Evolutionary conservation across 495 filamentous ascomycete genomes (phyloP).

Genomic region (Rhypophila decipiens): DNA sequence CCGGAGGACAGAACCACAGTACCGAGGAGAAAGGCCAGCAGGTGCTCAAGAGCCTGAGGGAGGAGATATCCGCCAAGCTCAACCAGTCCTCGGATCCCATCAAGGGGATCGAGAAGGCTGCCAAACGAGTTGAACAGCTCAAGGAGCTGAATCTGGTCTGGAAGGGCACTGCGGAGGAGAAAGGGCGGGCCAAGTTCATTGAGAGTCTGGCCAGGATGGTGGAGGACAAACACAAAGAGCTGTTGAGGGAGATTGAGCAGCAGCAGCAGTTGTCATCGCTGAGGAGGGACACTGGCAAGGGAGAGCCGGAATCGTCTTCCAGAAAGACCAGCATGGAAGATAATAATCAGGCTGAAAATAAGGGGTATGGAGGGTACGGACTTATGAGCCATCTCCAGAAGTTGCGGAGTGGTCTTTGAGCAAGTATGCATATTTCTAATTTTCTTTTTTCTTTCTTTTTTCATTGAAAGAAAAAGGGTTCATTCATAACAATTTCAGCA

Average conservation of each 20-base stretch:
- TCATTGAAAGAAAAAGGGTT: too few relatives aligned
- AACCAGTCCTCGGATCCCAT: conserved; percentile 41
- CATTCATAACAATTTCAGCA: too few relatives aligned
- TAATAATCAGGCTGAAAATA: conserved; percentile 17
- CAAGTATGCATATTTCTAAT: conserved; percentile 20
- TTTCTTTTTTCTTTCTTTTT: not conserved
- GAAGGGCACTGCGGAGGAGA: conserved; percentile 91
- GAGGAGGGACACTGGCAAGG: conserved; percentile 16
- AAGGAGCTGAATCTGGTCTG: conserved; percentile 70
- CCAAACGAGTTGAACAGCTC: conserved; percentile 62
- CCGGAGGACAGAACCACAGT: conserved; percentile 53
- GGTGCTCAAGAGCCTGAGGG: conserved; percentile 58
- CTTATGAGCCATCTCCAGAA: conserved; percentile 76
- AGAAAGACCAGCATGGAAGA: conserved; percentile 6
- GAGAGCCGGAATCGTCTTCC: conserved; percentile 8
- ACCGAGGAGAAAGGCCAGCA: conserved; percentile 76
- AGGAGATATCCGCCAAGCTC: conserved; percentile 65
- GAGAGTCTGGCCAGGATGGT: conserved; percentile 64
- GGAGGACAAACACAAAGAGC: conserved; percentile 51
- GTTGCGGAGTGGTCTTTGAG: conserved; percentile 67
- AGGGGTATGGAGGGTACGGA: conserved; percentile 56
- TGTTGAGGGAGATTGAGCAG: conserved; percentile 45
- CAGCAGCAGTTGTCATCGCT: conserved; percentile 6
- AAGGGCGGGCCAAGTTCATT: conserved; percentile 72
- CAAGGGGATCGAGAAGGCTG: conserved; percentile 62